A percentile compares a stretch with the other conserved stretches of the same genome.
Conservation (phyloP, 1,284 basidiomycete genomes). For the Ustilago bromivora region DNA sequence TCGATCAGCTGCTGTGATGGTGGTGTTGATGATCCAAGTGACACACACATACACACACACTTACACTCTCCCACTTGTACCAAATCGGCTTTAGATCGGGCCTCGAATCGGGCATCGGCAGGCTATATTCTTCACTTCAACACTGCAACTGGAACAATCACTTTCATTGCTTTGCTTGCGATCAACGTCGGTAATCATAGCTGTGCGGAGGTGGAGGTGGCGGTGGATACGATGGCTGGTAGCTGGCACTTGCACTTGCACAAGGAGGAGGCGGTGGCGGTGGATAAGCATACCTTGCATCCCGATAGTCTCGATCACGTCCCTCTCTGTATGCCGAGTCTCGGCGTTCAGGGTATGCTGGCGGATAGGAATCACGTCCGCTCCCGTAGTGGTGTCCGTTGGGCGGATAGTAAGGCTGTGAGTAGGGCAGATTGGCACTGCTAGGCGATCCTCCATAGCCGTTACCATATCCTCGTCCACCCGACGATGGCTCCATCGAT, state of each 20-base stretch:
- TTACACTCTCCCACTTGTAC: neutral
- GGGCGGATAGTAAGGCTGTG: slow-evolving; percentile 33
- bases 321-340: slow-evolving; percentile 46
- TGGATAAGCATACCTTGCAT: slow-evolving; percentile 40
- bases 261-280: slow-evolving; percentile 39
- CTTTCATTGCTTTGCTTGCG: neutral
- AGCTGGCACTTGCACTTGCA: slow-evolving; percentile 26
- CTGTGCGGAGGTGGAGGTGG: slow-evolving; percentile 36
- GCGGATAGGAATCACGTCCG: slow-evolving; percentile 36
- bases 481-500: slow-evolving; percentile 40
- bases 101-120: neutral
- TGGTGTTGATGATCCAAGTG: too few relatives aligned
- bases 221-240: slow-evolving; percentile 28
- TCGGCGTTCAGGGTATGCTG: slow-evolving; percentile 34
- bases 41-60: too few relatives aligned
- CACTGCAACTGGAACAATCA: neutral
- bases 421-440: slow-evolving; percentile 24
- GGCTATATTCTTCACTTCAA: neutral
- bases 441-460: slow-evolving; percentile 30
- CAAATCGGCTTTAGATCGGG: neutral
- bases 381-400: slow-evolving; percentile 25
- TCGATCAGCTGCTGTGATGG: too few relatives aligned
- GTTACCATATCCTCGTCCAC: slow-evolving; percentile 34
- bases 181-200: slow-evolving; percentile 48
- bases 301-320: slow-evolving; percentile 43